Evolutionary conservation across 768 basidiomycete species (phyloP).

Genomic region (Auricularia sp.): DNA sequence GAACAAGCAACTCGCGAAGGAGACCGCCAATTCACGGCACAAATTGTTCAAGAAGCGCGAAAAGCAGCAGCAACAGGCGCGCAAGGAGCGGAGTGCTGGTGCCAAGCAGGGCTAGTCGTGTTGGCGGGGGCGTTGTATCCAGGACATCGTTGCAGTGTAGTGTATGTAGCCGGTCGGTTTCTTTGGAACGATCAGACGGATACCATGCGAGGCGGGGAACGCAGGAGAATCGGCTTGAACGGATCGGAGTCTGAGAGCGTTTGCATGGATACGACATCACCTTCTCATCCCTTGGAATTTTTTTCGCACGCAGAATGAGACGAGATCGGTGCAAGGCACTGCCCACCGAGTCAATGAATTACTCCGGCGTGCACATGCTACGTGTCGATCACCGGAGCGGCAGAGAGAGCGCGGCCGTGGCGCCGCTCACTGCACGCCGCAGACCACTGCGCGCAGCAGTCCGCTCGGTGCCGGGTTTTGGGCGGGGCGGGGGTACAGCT

Average conservation of each 20-base stretch:
- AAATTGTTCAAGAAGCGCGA: conserved; percentile 23
- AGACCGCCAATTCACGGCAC: conserved; percentile 12
- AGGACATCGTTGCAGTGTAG: neutral
- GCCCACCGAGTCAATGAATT: too few relatives aligned
- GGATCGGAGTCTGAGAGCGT: neutral
- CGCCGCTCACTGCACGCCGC: too few relatives aligned
- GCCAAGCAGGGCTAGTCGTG: neutral
- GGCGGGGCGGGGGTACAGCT: neutral
- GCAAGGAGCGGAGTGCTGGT: conserved; percentile 5
- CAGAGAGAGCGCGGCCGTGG: too few relatives aligned
- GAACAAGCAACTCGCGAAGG: conserved; percentile 44
- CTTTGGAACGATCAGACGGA: neutral
- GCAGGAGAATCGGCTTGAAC: neutral
- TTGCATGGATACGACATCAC: neutral
- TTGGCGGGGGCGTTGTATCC: neutral
- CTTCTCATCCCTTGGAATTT: neutral
- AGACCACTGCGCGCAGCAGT: too few relatives aligned
- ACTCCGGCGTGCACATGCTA: too few relatives aligned
- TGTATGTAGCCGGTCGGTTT: neutral
- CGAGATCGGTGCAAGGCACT: too few relatives aligned
- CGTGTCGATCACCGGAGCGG: too few relatives aligned
- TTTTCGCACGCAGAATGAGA: too few relatives aligned
- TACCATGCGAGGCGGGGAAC: neutral
- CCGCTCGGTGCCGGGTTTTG: neutral
- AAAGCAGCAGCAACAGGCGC: conserved; percentile 11